Base-by-base conservation (phyloP, 208 protist genomes). In the Porcisia hertigi region DNA sequence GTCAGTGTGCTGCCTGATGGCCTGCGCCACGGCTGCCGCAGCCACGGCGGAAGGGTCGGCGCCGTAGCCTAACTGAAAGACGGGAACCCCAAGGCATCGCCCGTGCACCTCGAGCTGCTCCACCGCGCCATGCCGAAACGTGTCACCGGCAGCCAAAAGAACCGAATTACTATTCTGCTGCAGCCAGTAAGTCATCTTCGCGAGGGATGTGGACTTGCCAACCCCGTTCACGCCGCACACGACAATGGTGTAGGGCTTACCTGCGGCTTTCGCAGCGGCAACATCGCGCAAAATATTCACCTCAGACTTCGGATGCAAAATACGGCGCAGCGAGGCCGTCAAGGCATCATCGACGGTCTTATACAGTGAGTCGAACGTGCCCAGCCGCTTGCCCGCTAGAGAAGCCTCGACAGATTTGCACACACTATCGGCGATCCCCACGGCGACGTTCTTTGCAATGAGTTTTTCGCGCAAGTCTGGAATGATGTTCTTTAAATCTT, bases 181-280 rank as follows among this genome's bases (percentile, higher is more conserved):
- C 52, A 99, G 88, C 96, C 97, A 99, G 83, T 96, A 99, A 20
- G 94, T 88, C 59, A 99, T 94, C 88, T 99, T 99, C 23, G 99
- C 91, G 7, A 99, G 90, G n/a, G 97, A 98, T 2, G 99, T 99
- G 1, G 96, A 99, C 90, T 99, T 99, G 49, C 99, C 99, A 2
- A 99, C 99, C 55, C 99, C 99, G 85, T 99, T 99, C n/a, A 99
- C 99, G 58, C 99, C 99, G 73, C 97, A 97, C 25, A 99, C 97
- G 25, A 98, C 93, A 63, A 99, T 99, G 1, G 94, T 88, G 88
- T 99, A 99, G 5, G 98, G 98, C 49, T 94, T 78, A 18, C 90
- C 81, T 30, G 94, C 80, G 43, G 89, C 75, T 74, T 89, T 90
- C 20, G 89, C 75, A 3, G 77, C 78, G 8, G 84, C 81, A 4